Percentiles rank a stretch among this genome's conserved stretches.
These are phyloP conservation scores for Leptomonas seymouri DNA, from an alignment of 208 protist genomes.

Conservation along the genomic window DNA sequence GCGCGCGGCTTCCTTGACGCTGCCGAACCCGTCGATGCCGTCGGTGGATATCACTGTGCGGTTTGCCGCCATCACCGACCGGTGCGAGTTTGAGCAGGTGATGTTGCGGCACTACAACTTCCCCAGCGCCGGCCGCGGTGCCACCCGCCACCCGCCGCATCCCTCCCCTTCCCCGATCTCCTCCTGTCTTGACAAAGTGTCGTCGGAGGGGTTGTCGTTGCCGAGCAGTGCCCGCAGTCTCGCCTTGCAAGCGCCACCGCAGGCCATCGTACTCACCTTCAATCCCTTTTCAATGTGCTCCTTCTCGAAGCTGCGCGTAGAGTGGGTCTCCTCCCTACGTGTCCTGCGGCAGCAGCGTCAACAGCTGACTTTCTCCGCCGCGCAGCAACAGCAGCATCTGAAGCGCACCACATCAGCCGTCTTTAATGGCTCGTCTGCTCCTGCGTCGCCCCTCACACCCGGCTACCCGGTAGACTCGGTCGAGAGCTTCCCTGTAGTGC, in stretches of 20 bases:
- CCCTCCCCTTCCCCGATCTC: background rate
- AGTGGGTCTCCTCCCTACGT: conserved; percentile 33
- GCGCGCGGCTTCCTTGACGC: conserved; percentile 13
- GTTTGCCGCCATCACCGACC: conserved; percentile 40
- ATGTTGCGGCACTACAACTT: conserved; percentile 11
- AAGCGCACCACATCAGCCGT: conserved; percentile 2
- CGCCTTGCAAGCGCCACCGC: conserved; percentile 24
- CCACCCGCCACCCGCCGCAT: background rate
- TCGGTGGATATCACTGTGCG: conserved; percentile 46
- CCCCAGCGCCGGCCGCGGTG: background rate
- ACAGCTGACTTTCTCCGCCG: background rate
- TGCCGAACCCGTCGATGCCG: conserved; percentile 60
- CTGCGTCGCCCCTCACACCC: conserved; percentile 10
- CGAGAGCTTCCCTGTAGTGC: conserved; percentile 24
- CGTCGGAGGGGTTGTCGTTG: conserved; percentile 7
- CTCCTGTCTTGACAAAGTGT: conserved; percentile 3
- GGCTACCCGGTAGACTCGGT: conserved; percentile 1
- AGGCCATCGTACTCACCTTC: conserved; percentile 38
- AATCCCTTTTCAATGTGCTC: conserved; percentile 40
- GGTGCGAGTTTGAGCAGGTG: conserved; percentile 14
- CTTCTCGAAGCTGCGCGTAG: conserved; percentile 36
- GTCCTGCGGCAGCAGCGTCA: conserved; percentile 19
- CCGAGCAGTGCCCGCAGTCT: background rate
- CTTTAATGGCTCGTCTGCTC: conserved; percentile 2
- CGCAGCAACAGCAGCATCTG: background rate